Base-by-base conservation (phyloP, 169 alveolate species). In the Perkinsus marinus region DNA sequence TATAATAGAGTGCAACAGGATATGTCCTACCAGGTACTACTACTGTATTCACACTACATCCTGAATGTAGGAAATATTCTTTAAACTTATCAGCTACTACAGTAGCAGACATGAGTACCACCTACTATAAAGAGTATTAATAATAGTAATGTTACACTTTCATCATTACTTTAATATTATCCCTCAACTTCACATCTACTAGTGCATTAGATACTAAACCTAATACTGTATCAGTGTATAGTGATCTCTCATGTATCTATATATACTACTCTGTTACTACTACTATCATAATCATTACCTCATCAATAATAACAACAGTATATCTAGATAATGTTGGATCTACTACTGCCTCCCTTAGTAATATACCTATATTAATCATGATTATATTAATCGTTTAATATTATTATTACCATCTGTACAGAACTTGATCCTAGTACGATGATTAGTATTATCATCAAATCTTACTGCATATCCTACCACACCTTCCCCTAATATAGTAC, bases 401-500 rank as follows among this genome's bases (percentile, higher is more conserved):
- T 92, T 92, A 13, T 79, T 89, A n/a, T 91, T 92, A 30, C 94
- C 94, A 69, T 93, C 93, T 34, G 94, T 93, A 36, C 94, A 93
- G 91, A 91, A 93, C n/a, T 91, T 90, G 37, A 93, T 39, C 38
- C 92, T 68, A n/a, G 94, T 93, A 46, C 69, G 68, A 3, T n/a
- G 16, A 37, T 91, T 93, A 39, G 92, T 90, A 26, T 36, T 47
- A 34, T 68, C 90, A 41, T 93, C 93, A 46, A 93, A 39, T 10
- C 94, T 46, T 16, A 93, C 94, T 17, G 93, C 90, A 89, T 93
- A 69, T 17, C 93, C 94, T 36, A 93, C 90, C 0, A 89, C 22
- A 36, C 46, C 46, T 41, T 92, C 91, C n/a, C 79, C 79, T 13
- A 57, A 2, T 19, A 57, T 26, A 13, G 34, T 26, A 16, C 79